phyloP scores from a whole-genome alignment of 2,329 filamentous ascomycete genomes.

The Podosphaera aphanis region DNA sequence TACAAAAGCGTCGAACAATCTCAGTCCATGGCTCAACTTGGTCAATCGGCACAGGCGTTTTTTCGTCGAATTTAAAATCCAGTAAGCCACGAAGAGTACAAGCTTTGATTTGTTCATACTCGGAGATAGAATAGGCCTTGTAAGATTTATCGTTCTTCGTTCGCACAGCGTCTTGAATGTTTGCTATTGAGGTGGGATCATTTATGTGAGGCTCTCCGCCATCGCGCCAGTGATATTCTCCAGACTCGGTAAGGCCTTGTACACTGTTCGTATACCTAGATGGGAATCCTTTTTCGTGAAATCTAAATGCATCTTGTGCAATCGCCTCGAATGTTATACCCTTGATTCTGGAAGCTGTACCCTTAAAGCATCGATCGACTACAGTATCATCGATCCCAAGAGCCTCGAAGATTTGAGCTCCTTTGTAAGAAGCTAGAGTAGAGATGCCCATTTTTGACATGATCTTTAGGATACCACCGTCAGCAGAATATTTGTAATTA shows the following conservation, averaged over 20 bases:
- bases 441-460: constrained; percentile 99
- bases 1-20: constrained; percentile 88
- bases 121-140: constrained; percentile 78
- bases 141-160: constrained; percentile 98
- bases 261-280: constrained; percentile 53
- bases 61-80: constrained; percentile 86
- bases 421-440: constrained; percentile 87
- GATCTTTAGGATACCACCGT: constrained; percentile 90
- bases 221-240: constrained; percentile 96
- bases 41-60: constrained; percentile 68
- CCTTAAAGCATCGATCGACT: constrained; percentile 82
- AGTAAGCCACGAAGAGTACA: constrained; percentile 85
- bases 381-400: constrained; percentile 81
- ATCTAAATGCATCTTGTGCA: constrained; percentile 78
- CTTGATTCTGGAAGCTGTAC: constrained; percentile 81
- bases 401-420: constrained; percentile 91
- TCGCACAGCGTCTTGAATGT: constrained; percentile 87
- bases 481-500: constrained; percentile 93
- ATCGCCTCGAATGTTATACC: constrained; percentile 86
- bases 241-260: constrained; percentile 68
- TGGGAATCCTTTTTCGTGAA: constrained; percentile 85
- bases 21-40: constrained; percentile 97
- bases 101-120: constrained; percentile 90
- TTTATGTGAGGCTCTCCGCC: constrained; percentile 90
- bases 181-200: constrained; percentile 82